Evolutionary conservation across 1,284 basidiomycete genomes (phyloP).

Genomic region (Meripilus lineatus): DNA sequence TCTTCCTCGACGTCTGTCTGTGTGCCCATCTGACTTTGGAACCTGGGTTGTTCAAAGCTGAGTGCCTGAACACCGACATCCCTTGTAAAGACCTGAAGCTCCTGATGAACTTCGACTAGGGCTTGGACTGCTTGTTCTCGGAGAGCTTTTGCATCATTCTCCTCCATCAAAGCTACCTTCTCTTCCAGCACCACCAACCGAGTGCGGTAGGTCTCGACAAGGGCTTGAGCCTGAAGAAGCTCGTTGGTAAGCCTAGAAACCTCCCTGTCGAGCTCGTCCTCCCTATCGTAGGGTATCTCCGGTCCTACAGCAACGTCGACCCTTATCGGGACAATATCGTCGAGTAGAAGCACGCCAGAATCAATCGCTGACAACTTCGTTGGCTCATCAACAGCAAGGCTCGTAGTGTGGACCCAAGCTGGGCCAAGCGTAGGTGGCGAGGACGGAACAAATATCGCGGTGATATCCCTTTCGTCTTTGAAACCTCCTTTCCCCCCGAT

Average conservation of each 20-base stretch:
- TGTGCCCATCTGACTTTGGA: too few species aligned
- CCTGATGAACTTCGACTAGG: too few species aligned
- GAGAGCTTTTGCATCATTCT: slow-evolving; percentile 8
- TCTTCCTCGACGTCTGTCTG: too few species aligned
- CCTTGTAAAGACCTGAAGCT: too few species aligned
- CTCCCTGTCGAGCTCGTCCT: slow-evolving; percentile 6
- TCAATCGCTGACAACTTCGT: background rate
- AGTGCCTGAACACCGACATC: too few species aligned
- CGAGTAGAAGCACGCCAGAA: background rate
- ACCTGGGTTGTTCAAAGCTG: too few species aligned
- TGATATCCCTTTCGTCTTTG: slow-evolving; percentile 27
- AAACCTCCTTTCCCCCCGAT: slow-evolving; percentile 13
- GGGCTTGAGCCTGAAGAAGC: slow-evolving; percentile 21
- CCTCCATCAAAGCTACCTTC: slow-evolving; percentile 24
- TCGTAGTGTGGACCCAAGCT: too few species aligned
- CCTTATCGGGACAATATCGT: background rate
- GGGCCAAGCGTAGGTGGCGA: background rate
- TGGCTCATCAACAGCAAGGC: background rate
- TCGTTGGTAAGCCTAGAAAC: slow-evolving; percentile 17
- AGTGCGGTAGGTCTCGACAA: slow-evolving; percentile 22
- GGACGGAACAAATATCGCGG: slow-evolving; percentile 26
- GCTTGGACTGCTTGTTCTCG: background rate
- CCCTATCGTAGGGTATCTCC: slow-evolving; percentile 1
- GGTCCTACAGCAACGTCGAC: background rate
- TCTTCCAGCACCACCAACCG: slow-evolving; percentile 24